These are phyloP conservation scores for Oryza longistaminata DNA, from an alignment of 176 grass and related monocot species.

Conservation along the genomic window DNA sequence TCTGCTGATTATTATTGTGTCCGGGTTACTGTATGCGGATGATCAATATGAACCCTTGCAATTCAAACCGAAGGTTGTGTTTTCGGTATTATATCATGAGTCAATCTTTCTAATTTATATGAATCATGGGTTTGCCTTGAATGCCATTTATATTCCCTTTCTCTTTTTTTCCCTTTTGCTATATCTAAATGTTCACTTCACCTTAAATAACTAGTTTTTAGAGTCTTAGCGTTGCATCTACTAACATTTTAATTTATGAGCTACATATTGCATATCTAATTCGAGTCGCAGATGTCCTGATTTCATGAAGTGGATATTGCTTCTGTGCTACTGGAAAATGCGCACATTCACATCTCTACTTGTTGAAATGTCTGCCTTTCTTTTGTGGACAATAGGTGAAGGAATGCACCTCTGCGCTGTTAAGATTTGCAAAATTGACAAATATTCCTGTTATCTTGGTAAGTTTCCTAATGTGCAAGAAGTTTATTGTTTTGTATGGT, in stretches of 20 bases:
- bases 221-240: not conserved
- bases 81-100: not conserved
- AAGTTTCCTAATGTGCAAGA: constrained; percentile 34
- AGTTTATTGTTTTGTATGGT: not conserved
- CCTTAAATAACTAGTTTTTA: constrained; percentile 7
- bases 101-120: constrained; percentile 14
- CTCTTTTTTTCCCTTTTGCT: not conserved
- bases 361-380: constrained; percentile 10
- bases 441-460: constrained; percentile 96
- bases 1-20: not conserved
- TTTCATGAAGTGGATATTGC: constrained; percentile 12
- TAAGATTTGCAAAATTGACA: constrained; percentile 88
- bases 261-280: constrained; percentile 10
- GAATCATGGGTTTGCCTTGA: not conserved
- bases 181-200: constrained; percentile 10
- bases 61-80: not conserved
- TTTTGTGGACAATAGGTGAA: constrained; percentile 63
- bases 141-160: not conserved
- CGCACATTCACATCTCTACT: not conserved
- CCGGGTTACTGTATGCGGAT: not conserved
- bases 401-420: constrained; percentile 87
- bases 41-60: not conserved
- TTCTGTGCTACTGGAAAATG: constrained; percentile 19
- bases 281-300: not conserved
- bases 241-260: constrained; percentile 11